Evolutionary conservation across 106 monocot species (phyloP), one percentile per base, ranked within the genome.

Genomic region (Dendrobium nobile): DNA sequence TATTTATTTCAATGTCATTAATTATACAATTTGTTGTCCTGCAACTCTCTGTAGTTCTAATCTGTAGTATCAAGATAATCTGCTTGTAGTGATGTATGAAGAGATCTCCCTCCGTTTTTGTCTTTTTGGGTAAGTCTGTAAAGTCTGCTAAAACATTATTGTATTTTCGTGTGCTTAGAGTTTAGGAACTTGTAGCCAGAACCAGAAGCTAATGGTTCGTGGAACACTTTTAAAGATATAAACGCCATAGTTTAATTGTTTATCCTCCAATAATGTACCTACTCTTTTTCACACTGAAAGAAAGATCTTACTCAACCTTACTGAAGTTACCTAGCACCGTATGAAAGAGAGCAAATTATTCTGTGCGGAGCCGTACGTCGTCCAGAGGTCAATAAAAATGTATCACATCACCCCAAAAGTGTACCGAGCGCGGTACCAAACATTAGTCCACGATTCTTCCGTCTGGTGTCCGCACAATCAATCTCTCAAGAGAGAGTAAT

Each of bases 1-100:
- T 4, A 16, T 70, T 70, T 70, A 37, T 76, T 43, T 48, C 4
- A 8, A 27, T 26, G 47, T 51, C 43, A 16, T 76, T 20, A 48
- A 27, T 9, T 76, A 31, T 76, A 47, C 76, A 47, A 76, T 76
- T 76, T 76, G 24, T 48, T 51, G 76, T 76, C 27, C 42, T 76
- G 43, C 20, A 74, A 74, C 20, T 11, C 44, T 43, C 41, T 20
- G 22, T 44, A 44, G 43, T 41, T 74, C 2, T 74, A 22, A 74
- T 74, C 37, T 37, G 70, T 70, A 37, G 70, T 37, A 37, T 20
- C 33, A 37, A 4, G 70, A 70, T 70, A 33, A 70, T 70, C 10
- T 70, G 70, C 4, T 70, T 33, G 37, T 2, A 37, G 37, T 15
- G 5, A 65, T 65, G 64, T 7, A 65, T 65, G 26, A 27, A 27